These are phyloP conservation scores for Pistacia integerrima DNA, from an alignment of 345 rosid species.

Conservation along the genomic window DNA sequence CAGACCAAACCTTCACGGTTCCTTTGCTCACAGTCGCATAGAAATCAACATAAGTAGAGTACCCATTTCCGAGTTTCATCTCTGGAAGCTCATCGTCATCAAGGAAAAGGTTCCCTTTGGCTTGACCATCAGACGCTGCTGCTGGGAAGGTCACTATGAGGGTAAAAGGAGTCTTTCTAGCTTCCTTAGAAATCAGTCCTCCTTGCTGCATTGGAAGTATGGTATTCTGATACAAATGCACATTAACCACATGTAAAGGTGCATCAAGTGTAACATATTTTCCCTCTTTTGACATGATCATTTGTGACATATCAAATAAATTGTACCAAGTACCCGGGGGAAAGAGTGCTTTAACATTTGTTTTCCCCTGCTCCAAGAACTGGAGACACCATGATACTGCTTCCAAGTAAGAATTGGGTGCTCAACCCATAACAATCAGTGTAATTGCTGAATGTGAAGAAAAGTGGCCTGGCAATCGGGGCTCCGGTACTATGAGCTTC, in stretches of 20 bases:
- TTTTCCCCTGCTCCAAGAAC: slow-evolving; percentile 79
- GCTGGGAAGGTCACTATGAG: slow-evolving; percentile 77
- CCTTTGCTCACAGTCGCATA: slow-evolving; percentile 63
- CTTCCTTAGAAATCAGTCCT: slow-evolving; percentile 77
- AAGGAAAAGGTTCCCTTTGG: slow-evolving; percentile 69
- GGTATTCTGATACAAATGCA: slow-evolving; percentile 78
- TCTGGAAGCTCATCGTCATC: slow-evolving; percentile 92
- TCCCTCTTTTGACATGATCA: slow-evolving; percentile 54
- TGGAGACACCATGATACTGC: slow-evolving; percentile 87
- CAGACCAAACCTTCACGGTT: slow-evolving; percentile 76
- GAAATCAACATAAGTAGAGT: slow-evolving; percentile 61
- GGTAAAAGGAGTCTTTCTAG: slow-evolving; percentile 81
- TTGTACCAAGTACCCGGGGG: slow-evolving; percentile 96
- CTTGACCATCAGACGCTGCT: slow-evolving; percentile 62
- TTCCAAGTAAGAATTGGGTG: slow-evolving; percentile 91
- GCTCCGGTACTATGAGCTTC: slow-evolving; percentile 81
- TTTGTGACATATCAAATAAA: slow-evolving; percentile 67
- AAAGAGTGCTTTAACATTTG: slow-evolving; percentile 72
- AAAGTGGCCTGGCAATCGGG: slow-evolving; percentile 92
- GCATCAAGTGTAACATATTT: slow-evolving; percentile 62
- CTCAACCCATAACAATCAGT: slow-evolving; percentile 67
- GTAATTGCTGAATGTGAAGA: slow-evolving; percentile 85
- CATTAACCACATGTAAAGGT: slow-evolving; percentile 78
- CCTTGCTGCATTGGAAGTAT: slow-evolving; percentile 94
- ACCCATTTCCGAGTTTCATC: slow-evolving; percentile 80